Conservation (phyloP, 352 stramenopile genomes). For the Phytophthora macrochlamydospora region DNA sequence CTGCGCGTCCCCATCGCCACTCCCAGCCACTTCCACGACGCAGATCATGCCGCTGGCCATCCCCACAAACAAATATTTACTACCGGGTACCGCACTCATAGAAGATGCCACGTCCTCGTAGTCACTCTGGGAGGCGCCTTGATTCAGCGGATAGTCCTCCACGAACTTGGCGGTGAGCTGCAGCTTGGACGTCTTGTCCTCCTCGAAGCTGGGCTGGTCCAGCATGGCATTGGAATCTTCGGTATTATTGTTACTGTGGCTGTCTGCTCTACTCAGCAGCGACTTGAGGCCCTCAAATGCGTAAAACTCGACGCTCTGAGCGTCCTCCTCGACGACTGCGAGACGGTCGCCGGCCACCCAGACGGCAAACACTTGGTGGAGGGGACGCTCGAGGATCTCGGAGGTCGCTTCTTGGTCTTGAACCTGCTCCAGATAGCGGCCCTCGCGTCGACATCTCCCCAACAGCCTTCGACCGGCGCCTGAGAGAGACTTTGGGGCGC, state of each 20-base stretch:
- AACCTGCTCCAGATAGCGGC: constrained; percentile 28
- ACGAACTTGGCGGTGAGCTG: constrained; percentile 42
- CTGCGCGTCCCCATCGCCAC: background rate
- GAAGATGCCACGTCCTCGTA: constrained; percentile 50
- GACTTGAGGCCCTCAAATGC: constrained; percentile 55
- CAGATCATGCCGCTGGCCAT: constrained; percentile 77
- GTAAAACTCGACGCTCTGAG: constrained; percentile 74
- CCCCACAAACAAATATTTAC: constrained; percentile 71
- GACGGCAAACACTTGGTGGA: constrained; percentile 49
- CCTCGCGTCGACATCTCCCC: constrained; percentile 35
- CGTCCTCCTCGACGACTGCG: constrained; percentile 65
- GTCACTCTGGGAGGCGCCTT: constrained; percentile 49
- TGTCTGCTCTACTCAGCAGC: constrained; percentile 25
- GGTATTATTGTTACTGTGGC: background rate
- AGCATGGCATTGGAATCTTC: constrained; percentile 20
- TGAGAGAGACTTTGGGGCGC: constrained; percentile 37
- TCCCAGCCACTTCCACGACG: constrained; percentile 57
- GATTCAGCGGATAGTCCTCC: constrained; percentile 67
- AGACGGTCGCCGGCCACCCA: constrained; percentile 65
- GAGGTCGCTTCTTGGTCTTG: constrained; percentile 1
- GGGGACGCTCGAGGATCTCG: constrained; percentile 15
- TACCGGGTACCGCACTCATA: constrained; percentile 53
- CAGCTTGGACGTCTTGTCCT: constrained; percentile 11
- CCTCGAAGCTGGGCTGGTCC: constrained; percentile 27
- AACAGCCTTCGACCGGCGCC: constrained; percentile 40